Conservation (phyloP, 2,329 filamentous ascomycete species). For the Aspergillus sp. region DNA sequence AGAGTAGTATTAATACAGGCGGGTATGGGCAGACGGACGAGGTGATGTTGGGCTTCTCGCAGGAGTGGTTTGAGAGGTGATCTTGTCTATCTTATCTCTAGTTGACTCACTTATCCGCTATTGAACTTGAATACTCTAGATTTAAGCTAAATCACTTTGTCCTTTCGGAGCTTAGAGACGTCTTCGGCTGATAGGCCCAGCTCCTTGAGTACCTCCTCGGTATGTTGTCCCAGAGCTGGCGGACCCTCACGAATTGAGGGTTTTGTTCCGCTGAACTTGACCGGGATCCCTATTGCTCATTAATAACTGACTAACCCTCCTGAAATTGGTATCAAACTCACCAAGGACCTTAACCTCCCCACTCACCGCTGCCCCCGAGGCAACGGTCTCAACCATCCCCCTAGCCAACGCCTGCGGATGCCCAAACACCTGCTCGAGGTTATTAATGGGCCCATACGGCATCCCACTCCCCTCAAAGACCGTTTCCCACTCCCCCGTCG, state of each 20-base stretch:
- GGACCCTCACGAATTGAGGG: conserved; percentile 24
- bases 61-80: not conserved
- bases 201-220: conserved; percentile 29
- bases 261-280: conserved; percentile 39
- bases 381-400: conserved; percentile 41
- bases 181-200: conserved; percentile 23
- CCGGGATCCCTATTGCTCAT: conserved; percentile 23
- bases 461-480: conserved; percentile 50
- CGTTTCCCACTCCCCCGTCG: conserved; percentile 47
- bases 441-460: conserved; percentile 54
- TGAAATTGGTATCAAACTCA: conserved; percentile 6
- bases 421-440: conserved; percentile 48
- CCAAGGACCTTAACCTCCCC: conserved; percentile 36
- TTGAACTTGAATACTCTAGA: not conserved
- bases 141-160: not conserved
- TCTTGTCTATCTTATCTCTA: not conserved
- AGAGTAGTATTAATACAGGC: not conserved
- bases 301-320: too few relatives aligned
- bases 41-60: not conserved
- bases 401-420: conserved; percentile 51
- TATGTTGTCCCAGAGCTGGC: conserved; percentile 39
- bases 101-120: not conserved
- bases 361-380: conserved; percentile 7
- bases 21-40: not conserved
- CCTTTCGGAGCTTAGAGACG: not conserved